These are phyloP conservation scores for Prunella vulgaris DNA, from an alignment of 257 asterid species.

Conservation along the genomic window DNA sequence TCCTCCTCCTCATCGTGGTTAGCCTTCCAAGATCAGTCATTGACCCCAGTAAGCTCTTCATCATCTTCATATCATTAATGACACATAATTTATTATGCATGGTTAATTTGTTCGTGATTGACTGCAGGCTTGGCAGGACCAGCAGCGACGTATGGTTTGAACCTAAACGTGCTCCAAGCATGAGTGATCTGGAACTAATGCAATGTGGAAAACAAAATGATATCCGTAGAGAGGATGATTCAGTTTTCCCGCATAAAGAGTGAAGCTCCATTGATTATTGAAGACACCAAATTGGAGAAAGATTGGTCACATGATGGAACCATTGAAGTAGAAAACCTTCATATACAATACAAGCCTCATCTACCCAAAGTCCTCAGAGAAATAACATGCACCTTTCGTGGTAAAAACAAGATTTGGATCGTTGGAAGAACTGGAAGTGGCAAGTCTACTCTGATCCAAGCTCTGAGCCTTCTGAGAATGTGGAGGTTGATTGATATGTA, in stretches of 20 bases:
- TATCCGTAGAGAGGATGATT: conserved; percentile 72
- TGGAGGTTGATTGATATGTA: too few relatives aligned
- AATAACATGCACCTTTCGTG: conserved; percentile 60
- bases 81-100: neutral
- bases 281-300: conserved; percentile 40
- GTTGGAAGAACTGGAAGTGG: conserved; percentile 95
- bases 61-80: too few relatives aligned
- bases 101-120: neutral
- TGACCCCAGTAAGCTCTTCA: conserved; percentile 63
- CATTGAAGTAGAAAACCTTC: conserved; percentile 55
- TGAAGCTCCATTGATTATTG: conserved; percentile 65
- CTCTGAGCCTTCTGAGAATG: conserved; percentile 69
- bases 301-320: conserved; percentile 74
- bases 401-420: conserved; percentile 57
- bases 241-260: conserved; percentile 54
- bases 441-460: conserved; percentile 79
- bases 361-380: conserved; percentile 74
- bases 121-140: conserved; percentile 76
- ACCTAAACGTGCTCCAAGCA: conserved; percentile 71
- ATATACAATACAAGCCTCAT: conserved; percentile 55
- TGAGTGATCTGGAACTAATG: conserved; percentile 93
- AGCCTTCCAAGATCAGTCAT: conserved; percentile 65
- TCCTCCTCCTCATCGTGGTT: conserved; percentile 66
- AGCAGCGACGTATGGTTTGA: conserved; percentile 81
- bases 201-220: conserved; percentile 86